Percentiles rank a stretch among this genome's conserved stretches.
Conservation (phyloP, 2,329 filamentous ascomycete species). For the Rutstroemia sp. region DNA sequence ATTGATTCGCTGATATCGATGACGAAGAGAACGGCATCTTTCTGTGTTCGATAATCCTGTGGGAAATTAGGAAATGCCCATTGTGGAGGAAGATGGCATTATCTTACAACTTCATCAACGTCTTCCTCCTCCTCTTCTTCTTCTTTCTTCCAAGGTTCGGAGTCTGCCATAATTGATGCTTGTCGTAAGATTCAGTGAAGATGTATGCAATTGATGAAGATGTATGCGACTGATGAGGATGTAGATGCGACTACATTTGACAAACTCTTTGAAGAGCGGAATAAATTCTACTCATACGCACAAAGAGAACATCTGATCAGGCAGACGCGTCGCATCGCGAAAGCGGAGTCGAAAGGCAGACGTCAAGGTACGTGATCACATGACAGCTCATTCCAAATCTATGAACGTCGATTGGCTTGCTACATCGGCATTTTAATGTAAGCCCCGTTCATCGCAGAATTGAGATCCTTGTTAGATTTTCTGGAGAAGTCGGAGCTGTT, state of each 20-base stretch:
- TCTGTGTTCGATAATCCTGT: conserved; percentile 81
- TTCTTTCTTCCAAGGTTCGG: conserved; percentile 30
- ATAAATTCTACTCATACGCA: neutral
- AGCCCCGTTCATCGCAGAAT: neutral
- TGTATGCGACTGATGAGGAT: too few species aligned
- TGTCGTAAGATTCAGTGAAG: neutral
- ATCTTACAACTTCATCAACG: conserved; percentile 53
- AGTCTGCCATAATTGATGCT: conserved; percentile 16
- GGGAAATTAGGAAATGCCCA: neutral
- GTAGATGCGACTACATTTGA: too few species aligned
- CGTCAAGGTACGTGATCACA: neutral
- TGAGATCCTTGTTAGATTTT: conserved; percentile 2
- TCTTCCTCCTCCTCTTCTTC: conserved; percentile 67
- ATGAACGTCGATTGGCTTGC: neutral
- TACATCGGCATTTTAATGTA: neutral
- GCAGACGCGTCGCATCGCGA: conserved; percentile 6
- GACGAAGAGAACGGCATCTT: conserved; percentile 96
- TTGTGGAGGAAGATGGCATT: conserved; percentile 8
- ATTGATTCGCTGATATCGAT: conserved; percentile 89
- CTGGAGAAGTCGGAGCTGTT: neutral
- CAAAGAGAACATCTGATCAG: neutral
- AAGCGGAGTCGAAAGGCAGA: neutral
- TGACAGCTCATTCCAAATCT: neutral
- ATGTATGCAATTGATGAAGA: neutral
- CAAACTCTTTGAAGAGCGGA: too few species aligned